Percentiles rank a stretch among this genome's conserved stretches.
Evolutionary conservation across 2,329 filamentous ascomycete genomes (phyloP).

Genomic region (Microdochium paspali): DNA sequence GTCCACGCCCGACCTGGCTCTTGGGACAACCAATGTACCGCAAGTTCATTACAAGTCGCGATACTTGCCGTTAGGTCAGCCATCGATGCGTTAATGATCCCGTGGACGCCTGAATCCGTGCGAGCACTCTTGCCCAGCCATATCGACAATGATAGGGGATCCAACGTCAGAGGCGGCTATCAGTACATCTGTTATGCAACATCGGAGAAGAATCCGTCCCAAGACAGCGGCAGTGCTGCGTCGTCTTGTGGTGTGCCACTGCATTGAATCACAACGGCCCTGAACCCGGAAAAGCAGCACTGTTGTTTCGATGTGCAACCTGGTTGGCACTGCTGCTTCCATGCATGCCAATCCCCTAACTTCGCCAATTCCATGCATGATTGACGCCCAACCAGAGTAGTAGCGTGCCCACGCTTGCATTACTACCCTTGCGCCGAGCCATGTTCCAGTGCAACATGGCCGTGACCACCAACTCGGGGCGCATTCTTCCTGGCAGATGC

Average conservation of each 20-base stretch:
- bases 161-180: too few relatives aligned
- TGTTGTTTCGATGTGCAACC: not conserved
- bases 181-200: too few relatives aligned
- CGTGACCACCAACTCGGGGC: too few relatives aligned
- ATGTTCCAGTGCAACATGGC: too few relatives aligned
- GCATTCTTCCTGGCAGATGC: too few relatives aligned
- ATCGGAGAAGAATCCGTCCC: too few relatives aligned
- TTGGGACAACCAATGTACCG: too few relatives aligned
- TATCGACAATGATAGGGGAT: too few relatives aligned
- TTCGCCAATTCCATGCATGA: not conserved
- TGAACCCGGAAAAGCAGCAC: not conserved
- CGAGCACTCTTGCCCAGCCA: not conserved
- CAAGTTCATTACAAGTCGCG: too few relatives aligned
- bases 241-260: not conserved
- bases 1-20: too few relatives aligned
- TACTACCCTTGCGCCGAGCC: not conserved
- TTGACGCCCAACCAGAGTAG: not conserved
- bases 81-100: not conserved
- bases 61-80: not conserved
- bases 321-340: not conserved
- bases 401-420: not conserved
- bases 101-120: not conserved
- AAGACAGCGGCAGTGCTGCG: not conserved
- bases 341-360: not conserved
- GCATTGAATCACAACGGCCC: not conserved